A percentile compares a stretch with the other conserved stretches of the same genome.
phyloP scores from a whole-genome alignment of 768 basidiomycete genomes.

The Lactarius trivialis region DNA sequence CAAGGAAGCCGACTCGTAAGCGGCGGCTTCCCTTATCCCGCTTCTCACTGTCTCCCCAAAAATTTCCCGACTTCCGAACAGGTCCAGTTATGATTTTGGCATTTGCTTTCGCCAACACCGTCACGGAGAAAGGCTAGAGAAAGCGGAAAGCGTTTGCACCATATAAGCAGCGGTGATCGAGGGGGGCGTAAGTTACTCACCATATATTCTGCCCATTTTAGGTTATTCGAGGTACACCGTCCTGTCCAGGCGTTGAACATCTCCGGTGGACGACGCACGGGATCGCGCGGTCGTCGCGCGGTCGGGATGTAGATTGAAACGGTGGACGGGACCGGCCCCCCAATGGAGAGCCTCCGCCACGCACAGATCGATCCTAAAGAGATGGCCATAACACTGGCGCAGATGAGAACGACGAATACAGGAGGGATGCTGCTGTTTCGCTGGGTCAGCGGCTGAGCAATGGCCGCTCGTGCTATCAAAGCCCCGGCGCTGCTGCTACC shows the following conservation, averaged over 20 bases:
- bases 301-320: too few relatives aligned
- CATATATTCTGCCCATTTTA: conserved; percentile 11
- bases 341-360: conserved; percentile 7
- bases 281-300: not conserved
- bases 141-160: not conserved
- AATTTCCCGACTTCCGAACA: not conserved
- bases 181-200: too few relatives aligned
- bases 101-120: not conserved
- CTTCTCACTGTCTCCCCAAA: not conserved
- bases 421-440: conserved; percentile 1
- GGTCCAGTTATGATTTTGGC: not conserved
- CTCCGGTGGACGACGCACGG: not conserved
- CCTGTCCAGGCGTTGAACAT: conserved; percentile 18
- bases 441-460: not conserved
- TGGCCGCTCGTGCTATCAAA: not conserved
- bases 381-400: not conserved
- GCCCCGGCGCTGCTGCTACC: not conserved
- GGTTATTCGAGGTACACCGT: not conserved
- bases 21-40: not conserved
- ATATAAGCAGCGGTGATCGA: not conserved
- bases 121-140: conserved; percentile 11
- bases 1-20: conserved; percentile 18
- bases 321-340: not conserved
- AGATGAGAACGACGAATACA: conserved; percentile 6
- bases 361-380: not conserved